Conservation (phyloP, 352 stramenopile species). For the Globisporangium emineosum region DNA sequence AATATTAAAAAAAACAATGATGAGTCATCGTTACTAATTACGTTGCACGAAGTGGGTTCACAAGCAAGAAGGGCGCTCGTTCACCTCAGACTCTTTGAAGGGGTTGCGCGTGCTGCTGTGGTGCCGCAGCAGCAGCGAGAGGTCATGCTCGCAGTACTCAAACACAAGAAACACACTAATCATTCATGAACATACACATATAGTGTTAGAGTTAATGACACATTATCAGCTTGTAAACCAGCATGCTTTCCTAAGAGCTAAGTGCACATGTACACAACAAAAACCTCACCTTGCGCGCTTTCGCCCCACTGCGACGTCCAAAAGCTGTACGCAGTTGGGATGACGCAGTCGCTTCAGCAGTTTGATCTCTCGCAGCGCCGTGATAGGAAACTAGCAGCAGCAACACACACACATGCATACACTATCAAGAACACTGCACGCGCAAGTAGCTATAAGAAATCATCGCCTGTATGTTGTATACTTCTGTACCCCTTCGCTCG, state of each 20-base stretch:
- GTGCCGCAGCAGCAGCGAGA: conserved; percentile 59
- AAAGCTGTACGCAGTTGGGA: conserved; percentile 67
- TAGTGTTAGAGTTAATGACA: neutral
- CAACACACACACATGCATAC: neutral
- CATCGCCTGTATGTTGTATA: neutral
- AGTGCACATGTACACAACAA: too few species aligned
- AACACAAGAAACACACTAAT: conserved; percentile 88
- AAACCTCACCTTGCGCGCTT: conserved; percentile 61
- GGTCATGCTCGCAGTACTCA: conserved; percentile 88
- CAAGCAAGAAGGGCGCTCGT: neutral
- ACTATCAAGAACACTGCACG: neutral
- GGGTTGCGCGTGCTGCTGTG: conserved; percentile 51
- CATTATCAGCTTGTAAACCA: neutral
- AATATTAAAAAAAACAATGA: neutral
- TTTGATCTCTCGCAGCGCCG: conserved; percentile 74
- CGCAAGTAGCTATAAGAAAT: neutral
- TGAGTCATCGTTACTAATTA: neutral
- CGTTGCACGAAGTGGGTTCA: neutral
- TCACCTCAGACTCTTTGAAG: conserved; percentile 78
- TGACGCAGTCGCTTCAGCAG: conserved; percentile 65
- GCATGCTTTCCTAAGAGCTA: neutral
- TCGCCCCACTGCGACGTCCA: conserved; percentile 68
- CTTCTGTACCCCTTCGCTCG: conserved; percentile 74
- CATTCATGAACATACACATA: neutral
- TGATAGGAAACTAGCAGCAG: conserved; percentile 60